Evolutionary conservation across 2,329 filamentous ascomycete genomes (phyloP).

Genomic region (Botryotinia convoluta): DNA sequence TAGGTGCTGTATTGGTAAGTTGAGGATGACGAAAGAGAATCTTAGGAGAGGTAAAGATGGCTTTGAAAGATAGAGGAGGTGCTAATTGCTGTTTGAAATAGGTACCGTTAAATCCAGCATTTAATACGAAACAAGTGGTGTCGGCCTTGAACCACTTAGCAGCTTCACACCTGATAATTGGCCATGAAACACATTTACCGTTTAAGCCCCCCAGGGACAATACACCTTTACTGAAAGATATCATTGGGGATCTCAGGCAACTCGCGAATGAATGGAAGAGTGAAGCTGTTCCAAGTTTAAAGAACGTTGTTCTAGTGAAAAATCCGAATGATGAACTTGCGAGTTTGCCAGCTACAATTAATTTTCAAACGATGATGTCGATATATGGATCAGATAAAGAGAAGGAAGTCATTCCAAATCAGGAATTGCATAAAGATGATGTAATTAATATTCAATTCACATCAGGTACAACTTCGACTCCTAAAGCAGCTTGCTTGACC

Average conservation of each 20-base stretch:
- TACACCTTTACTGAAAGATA: conserved; percentile 52
- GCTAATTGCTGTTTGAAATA: conserved; percentile 31
- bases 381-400: conserved; percentile 32
- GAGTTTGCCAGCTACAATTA: conserved; percentile 40
- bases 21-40: neutral
- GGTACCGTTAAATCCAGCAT: conserved; percentile 89
- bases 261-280: conserved; percentile 39
- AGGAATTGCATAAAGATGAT: conserved; percentile 58
- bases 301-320: conserved; percentile 71
- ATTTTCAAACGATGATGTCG: conserved; percentile 38
- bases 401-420: conserved; percentile 44
- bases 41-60: neutral
- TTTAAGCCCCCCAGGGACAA: conserved; percentile 63
- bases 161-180: conserved; percentile 73
- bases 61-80: neutral
- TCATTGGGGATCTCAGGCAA: conserved; percentile 44
- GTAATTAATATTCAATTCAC: conserved; percentile 97
- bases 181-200: conserved; percentile 82
- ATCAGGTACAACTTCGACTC: conserved; percentile 84
- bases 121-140: conserved; percentile 75
- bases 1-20: conserved; percentile 79
- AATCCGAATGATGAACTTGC: conserved; percentile 56
- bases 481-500: conserved; percentile 87
- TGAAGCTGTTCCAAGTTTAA: conserved; percentile 64
- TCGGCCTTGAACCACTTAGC: conserved; percentile 75